Evolutionary conservation across 1,284 basidiomycete species (phyloP).

Genomic region (Chalciporus sp.): DNA sequence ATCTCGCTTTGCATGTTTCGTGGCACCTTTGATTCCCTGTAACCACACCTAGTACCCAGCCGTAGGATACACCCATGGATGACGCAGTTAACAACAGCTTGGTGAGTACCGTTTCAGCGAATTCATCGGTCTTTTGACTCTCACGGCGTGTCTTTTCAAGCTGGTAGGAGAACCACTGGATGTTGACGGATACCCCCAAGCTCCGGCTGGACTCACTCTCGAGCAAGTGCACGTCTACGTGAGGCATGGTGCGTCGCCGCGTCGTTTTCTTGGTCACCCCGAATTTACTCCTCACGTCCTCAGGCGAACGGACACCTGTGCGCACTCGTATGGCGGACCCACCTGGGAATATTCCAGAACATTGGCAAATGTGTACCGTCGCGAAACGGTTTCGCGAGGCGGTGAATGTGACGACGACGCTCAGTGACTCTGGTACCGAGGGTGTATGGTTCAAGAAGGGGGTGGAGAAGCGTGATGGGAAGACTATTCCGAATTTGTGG

Average conservation of each 20-base stretch:
- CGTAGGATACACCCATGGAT: conserved; percentile 6
- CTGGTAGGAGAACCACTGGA: conserved; percentile 52
- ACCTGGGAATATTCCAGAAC: conserved; percentile 65
- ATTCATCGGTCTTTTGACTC: background rate
- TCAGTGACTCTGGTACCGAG: conserved; percentile 21
- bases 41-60: background rate
- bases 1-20: background rate
- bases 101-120: conserved; percentile 13
- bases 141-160: conserved; percentile 12
- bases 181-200: conserved; percentile 58
- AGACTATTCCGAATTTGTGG: conserved; percentile 61
- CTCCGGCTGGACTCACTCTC: conserved; percentile 57
- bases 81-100: conserved; percentile 1
- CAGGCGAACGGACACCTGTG: conserved; percentile 76
- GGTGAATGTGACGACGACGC: conserved; percentile 36
- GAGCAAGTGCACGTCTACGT: conserved; percentile 77
- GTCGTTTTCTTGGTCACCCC: background rate
- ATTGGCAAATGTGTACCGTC: conserved; percentile 71
- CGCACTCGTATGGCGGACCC: conserved; percentile 61
- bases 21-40: background rate
- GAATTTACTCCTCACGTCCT: background rate
- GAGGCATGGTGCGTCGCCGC: conserved; percentile 61
- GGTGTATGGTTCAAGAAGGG: conserved; percentile 43
- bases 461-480: conserved; percentile 61
- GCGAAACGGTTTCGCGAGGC: conserved; percentile 56